Evolutionary conservation across 139 green algal species (phyloP).

Genomic region (Deuterostichococcus epilithicus): DNA sequence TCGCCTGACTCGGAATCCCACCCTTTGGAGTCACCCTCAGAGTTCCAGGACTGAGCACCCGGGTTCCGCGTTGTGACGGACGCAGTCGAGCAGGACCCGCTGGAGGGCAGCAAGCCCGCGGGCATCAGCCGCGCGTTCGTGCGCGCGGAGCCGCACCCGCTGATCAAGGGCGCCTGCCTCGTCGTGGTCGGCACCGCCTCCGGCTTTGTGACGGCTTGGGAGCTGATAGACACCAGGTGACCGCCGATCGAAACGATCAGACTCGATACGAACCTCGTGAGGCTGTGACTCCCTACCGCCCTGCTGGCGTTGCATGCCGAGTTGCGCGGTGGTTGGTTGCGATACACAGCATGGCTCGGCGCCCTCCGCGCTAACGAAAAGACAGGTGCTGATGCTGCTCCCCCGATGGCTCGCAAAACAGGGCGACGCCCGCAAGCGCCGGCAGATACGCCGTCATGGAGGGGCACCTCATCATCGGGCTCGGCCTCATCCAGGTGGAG

Average conservation of each 20-base stretch:
- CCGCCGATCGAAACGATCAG: too few relatives aligned
- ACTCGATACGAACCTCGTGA: too few relatives aligned
- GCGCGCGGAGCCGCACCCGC: not conserved
- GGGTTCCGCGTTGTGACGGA: too few relatives aligned
- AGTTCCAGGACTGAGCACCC: too few relatives aligned
- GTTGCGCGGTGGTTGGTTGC: too few relatives aligned
- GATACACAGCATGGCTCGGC: too few relatives aligned
- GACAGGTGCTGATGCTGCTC: too few relatives aligned
- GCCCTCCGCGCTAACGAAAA: too few relatives aligned
- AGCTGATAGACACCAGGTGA: not conserved
- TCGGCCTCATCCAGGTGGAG: constrained; percentile 17
- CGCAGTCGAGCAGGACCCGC: not conserved
- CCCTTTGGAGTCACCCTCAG: too few relatives aligned
- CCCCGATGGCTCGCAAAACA: not conserved
- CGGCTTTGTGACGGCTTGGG: not conserved
- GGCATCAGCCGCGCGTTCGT: not conserved
- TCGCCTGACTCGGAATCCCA: too few relatives aligned
- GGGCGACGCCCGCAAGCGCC: not conserved
- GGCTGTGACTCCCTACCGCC: too few relatives aligned
- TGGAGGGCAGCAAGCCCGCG: not conserved
- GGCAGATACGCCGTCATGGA: not conserved
- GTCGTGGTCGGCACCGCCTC: not conserved
- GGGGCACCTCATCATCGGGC: not conserved
- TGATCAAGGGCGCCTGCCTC: not conserved
- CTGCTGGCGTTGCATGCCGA: too few relatives aligned